Conservation (phyloP, 768 basidiomycete genomes). For the Collybiopsis luxurians region DNA sequence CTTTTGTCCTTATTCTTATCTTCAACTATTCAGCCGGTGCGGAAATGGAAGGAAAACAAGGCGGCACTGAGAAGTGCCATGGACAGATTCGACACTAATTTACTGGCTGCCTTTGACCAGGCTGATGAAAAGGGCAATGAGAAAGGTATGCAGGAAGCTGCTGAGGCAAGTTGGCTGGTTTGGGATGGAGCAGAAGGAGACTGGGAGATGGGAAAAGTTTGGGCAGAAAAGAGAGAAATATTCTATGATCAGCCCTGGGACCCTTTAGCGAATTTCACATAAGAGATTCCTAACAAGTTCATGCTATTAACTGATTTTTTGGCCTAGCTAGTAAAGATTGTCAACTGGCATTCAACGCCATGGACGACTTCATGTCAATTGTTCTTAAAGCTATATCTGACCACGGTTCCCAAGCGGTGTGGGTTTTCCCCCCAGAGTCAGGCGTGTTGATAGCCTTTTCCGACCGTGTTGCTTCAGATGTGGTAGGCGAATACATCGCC, state of each 20-base stretch:
- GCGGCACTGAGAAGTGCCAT: conserved; percentile 71
- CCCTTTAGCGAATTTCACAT: conserved; percentile 81
- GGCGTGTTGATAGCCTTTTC: conserved; percentile 80
- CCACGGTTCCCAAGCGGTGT: conserved; percentile 77
- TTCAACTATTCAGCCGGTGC: conserved; percentile 64
- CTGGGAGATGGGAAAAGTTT: conserved; percentile 94
- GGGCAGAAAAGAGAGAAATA: conserved; percentile 93
- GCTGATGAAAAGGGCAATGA: conserved; percentile 78
- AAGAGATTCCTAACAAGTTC: conserved; percentile 9
- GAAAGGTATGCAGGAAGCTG: conserved; percentile 73
- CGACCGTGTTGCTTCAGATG: conserved; percentile 81
- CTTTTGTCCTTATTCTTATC: conserved; percentile 78
- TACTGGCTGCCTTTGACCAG: conserved; percentile 87
- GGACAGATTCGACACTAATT: conserved; percentile 84
- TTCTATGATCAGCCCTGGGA: conserved; percentile 88
- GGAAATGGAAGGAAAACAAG: conserved; percentile 59
- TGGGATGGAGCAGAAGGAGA: conserved; percentile 55
- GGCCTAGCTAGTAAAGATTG: conserved; percentile 49
- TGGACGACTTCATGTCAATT: conserved; percentile 85
- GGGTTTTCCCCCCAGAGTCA: conserved; percentile 82
- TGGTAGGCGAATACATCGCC: conserved; percentile 87
- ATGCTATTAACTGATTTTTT: conserved; percentile 3
- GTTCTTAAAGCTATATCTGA: conserved; percentile 63
- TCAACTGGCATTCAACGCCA: conserved; percentile 81
- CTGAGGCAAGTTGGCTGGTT: conserved; percentile 84